Evolutionary conservation across 176 grass and related monocot genomes (phyloP).

Genomic region (Lolium multiflorum): DNA sequence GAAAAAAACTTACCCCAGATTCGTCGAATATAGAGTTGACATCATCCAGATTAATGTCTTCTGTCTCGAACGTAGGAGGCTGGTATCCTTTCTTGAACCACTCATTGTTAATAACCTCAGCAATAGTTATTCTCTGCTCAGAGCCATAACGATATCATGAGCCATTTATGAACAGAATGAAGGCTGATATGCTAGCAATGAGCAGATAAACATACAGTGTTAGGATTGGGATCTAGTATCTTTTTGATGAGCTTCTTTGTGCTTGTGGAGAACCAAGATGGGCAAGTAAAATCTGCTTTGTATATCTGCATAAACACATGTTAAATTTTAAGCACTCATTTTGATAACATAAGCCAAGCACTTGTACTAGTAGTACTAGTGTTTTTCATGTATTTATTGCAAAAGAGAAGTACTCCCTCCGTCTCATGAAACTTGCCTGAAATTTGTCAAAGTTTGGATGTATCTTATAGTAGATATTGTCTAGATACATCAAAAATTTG

Average conservation of each 20-base stretch:
- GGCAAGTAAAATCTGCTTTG: slow-evolving; percentile 91
- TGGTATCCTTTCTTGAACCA: slow-evolving; percentile 99
- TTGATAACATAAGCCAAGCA: neutral
- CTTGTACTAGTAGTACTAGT: neutral
- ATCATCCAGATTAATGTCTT: slow-evolving; percentile 80
- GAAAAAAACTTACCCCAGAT: slow-evolving; percentile 56
- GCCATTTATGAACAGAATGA: neutral
- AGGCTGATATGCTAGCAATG: neutral
- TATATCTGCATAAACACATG: slow-evolving; percentile 67
- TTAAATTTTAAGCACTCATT: neutral
- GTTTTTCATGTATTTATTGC: no score
- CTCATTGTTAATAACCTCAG: slow-evolving; percentile 79
- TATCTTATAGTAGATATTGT: no score
- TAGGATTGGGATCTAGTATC: slow-evolving; percentile 88
- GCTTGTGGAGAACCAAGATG: slow-evolving; percentile 94
- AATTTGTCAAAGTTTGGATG: no score
- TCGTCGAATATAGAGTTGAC: slow-evolving; percentile 83
- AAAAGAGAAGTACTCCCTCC: no score
- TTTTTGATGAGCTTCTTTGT: slow-evolving; percentile 93
- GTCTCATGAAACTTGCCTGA: no score
- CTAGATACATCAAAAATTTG: no score
- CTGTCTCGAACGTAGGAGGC: slow-evolving; percentile 72
- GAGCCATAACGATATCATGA: slow-evolving; percentile 2
- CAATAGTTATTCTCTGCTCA: slow-evolving; percentile 86
- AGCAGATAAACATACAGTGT: slow-evolving; percentile 57